Evolutionary conservation across 225 moss, liverwort and hornwort genomes (phyloP), one percentile per base, ranked within the genome.

Genomic region (Neckera pumila): DNA sequence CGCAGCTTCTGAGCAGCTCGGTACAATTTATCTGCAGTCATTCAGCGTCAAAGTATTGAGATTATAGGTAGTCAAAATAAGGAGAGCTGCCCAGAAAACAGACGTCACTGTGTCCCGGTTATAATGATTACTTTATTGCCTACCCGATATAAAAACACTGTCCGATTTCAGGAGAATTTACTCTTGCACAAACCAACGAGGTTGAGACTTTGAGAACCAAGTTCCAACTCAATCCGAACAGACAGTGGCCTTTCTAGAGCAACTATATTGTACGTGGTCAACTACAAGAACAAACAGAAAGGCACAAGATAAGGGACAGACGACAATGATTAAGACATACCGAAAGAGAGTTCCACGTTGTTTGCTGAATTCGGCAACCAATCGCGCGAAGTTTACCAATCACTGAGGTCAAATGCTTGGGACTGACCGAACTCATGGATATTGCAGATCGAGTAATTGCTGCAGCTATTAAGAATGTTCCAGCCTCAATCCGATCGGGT

Each of bases 401-500:
- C 36, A 99, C 93, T 80, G 98, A 95, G 76, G 92, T 85, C 91
- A 99, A 81, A 91, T 99, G 98, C 81, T 92, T 89, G 75, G 97
- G 97, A 64, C 95, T 89, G 78, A 97, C 95, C 18, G 98, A 96
- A 75, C 88, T 93, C 96, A 99, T 93, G 51, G 97, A 94, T 71
- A 99, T 94, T 40, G 93, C 85, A 57, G 99, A 99, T 62, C 96
- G 96, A 76, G 97, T 99, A 38, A 99, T 97, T 57, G 99, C 99
- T 43, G 99, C 97, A 69, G 99, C 99, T 79, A 99, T 94, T 84
- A 99, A 86, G 80, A 99, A 97, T 12, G 97, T 99, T 87, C 99
- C 99, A 70, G 96, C 96, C 90, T 99, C 99, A 81, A 99, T 96
- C 72, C 99, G 93, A 85, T 99, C 99, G 74, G 99, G 99, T 91